Base-by-base conservation (phyloP, 1,284 basidiomycete species). In the Sanghuangporus weigelae region DNA sequence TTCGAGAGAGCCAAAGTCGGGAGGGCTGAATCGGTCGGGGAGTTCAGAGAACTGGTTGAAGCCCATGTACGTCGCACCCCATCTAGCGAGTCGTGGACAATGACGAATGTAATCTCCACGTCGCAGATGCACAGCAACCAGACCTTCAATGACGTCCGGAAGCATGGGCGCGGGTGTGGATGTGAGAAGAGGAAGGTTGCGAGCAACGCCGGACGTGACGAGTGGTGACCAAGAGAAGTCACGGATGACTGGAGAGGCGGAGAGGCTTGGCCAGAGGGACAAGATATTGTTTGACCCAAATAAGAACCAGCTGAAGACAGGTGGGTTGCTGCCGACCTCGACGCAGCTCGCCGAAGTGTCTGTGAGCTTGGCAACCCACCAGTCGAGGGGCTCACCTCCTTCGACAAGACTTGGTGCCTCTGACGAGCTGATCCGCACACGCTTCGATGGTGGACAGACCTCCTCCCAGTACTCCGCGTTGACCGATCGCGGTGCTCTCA, bases 61-160 rank as follows among this genome's bases (percentile, higher is more conserved):
- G 4, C 84, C 86, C 72, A 83, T 82, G 72, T 81, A 89, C 0
- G 70, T 67, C 0, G 79, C 71, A 26, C 73, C 71, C 81, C 81
- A 86, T 3, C 73, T 69, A 1, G 81, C 80, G 40, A 89, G 78
- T 64, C 81, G 77, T 6, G 75, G 73, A 69, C 88, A 90, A 70
- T 89, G 87, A 0, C 80, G 76, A 39, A 71, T 76, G 71, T 83
- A 90, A 71, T 90, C 89, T 8, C 88, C 89, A 1, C 86, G 77
- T 0, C 88, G 82, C 55, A 90, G 74, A 69, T 91, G 88, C 11
- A 90, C 68, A 0, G 85, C 87, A 36, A 90, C 73, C 14, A 89
- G 75, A 1, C 84, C 85, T 4, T 77, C 70, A 36, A 82, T 71
- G 14, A 42, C 31, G 60, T 64, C 19, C 64, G 65, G 68, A 53